Percentiles rank a stretch among this genome's conserved stretches.
These are phyloP conservation scores for Lippia alba DNA, from an alignment of 305 asterid species.

Conservation along the genomic window DNA sequence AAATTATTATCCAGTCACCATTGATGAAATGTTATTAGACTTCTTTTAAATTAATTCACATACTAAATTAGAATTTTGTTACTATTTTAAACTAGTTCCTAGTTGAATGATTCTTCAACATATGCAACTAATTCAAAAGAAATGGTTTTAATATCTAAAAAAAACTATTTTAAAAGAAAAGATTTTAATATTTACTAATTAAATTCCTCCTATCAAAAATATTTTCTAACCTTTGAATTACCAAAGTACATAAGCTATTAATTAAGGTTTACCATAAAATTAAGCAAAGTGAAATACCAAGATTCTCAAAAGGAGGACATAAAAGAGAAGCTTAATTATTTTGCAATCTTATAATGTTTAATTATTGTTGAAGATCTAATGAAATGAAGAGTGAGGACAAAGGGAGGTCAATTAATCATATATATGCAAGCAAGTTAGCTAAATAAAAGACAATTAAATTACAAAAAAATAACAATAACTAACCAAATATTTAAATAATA, in stretches of 20 bases:
- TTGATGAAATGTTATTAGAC: no score
- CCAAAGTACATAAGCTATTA: background rate
- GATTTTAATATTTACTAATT: no score
- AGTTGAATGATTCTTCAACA: no score
- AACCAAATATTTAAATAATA: constrained; percentile 1
- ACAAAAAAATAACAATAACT: background rate
- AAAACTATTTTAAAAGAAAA: no score
- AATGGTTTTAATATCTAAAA: no score
- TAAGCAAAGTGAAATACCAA: background rate
- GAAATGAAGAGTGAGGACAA: constrained; percentile 15
- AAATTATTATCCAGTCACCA: no score
- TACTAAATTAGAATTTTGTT: no score
- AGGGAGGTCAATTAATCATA: background rate
- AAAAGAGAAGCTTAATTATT: background rate
- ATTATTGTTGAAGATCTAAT: background rate
- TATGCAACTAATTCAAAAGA: no score
- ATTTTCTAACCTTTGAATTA: background rate
- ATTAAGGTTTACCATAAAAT: background rate
- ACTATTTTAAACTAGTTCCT: no score
- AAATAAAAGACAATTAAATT: constrained; percentile 9
- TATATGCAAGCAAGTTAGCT: constrained; percentile 6
- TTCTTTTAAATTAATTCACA: no score
- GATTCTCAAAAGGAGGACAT: background rate
- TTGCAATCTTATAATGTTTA: background rate
- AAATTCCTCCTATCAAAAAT: no score